Conservation (phyloP, 2,329 filamentous ascomycete genomes). For the Phialophora macrospora region DNA sequence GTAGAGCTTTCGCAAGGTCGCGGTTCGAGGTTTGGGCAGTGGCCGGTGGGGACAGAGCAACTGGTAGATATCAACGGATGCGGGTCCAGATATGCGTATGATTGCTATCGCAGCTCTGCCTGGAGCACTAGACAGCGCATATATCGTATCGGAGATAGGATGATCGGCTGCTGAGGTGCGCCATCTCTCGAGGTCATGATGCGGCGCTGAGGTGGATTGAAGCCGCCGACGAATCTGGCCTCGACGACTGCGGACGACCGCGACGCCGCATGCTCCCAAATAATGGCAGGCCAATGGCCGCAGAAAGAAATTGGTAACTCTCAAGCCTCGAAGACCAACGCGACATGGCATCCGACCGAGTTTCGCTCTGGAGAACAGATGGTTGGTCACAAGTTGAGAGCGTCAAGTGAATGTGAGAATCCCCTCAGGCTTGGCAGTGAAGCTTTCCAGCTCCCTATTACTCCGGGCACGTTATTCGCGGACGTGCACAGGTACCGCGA, state of each 20-base stretch:
- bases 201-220: constrained; percentile 23
- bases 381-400: background rate
- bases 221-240: background rate
- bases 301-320: background rate
- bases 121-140: constrained; percentile 84
- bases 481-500: too few species aligned
- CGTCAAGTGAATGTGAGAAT: constrained; percentile 23
- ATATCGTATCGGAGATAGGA: constrained; percentile 67
- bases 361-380: background rate
- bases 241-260: background rate
- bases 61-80: constrained; percentile 72
- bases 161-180: background rate
- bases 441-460: too few species aligned
- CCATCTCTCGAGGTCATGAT: constrained; percentile 21
- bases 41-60: constrained; percentile 62
- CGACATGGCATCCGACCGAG: constrained; percentile 31
- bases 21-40: constrained; percentile 65
- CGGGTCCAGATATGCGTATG: constrained; percentile 81
- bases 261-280: background rate
- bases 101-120: constrained; percentile 90
- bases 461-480: too few species aligned
- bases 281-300: background rate
- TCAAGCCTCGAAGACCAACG: constrained; percentile 9
- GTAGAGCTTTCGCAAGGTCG: constrained; percentile 75
- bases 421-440: constrained; percentile 11